phyloP scores from a whole-genome alignment of 345 rosid genomes.

The Eucalyptus sp. region DNA sequence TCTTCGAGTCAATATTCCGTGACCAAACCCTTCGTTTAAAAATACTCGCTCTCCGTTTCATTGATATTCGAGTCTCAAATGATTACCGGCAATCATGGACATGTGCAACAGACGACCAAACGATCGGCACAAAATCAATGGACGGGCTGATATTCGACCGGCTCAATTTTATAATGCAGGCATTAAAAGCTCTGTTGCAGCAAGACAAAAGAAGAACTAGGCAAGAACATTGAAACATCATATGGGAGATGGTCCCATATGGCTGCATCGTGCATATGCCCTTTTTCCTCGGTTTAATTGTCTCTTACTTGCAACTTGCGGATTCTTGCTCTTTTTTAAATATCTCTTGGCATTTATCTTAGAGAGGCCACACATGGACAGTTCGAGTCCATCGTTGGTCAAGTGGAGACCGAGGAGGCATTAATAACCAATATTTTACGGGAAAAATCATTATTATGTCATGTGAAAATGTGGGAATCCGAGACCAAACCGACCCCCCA shows the following conservation, averaged over 20 bases:
- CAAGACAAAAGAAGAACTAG: background rate
- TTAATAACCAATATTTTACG: background rate
- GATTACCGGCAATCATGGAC: background rate
- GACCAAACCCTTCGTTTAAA: background rate
- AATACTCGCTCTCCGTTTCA: background rate
- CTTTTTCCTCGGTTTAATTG: background rate
- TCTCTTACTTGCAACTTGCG: background rate
- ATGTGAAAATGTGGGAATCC: background rate
- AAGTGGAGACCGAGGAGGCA: background rate
- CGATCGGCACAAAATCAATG: background rate
- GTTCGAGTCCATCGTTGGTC: background rate
- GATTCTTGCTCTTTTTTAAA: background rate
- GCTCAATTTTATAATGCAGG: background rate
- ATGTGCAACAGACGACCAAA: background rate
- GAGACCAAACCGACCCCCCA: background rate
- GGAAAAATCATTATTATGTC: background rate
- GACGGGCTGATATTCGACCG: background rate
- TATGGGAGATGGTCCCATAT: background rate
- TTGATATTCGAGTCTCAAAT: background rate
- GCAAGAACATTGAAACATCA: background rate
- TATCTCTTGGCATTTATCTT: background rate
- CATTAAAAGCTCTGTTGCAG: background rate
- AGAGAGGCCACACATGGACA: background rate
- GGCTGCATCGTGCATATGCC: background rate
- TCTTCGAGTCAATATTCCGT: background rate